phyloP scores from a whole-genome alignment of 257 asterid species.

The Salvia miltiorrhiza region DNA sequence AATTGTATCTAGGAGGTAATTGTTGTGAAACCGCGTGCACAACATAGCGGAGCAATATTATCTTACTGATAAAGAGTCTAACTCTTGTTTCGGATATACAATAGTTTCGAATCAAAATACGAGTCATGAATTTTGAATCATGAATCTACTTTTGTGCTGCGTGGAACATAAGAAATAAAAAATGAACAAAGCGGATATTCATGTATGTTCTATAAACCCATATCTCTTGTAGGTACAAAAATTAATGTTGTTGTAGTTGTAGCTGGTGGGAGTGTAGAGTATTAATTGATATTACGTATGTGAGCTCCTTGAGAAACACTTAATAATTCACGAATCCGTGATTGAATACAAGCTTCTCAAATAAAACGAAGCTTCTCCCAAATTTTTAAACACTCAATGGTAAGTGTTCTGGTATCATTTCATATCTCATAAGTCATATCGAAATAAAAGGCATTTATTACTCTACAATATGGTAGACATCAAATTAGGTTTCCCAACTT shows the following conservation, averaged over 20 bases:
- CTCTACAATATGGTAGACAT: neutral
- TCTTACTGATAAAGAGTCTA: no score
- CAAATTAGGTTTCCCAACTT: constrained; percentile 15
- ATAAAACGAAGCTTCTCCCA: neutral
- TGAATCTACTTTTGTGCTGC: neutral
- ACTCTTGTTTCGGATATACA: no score
- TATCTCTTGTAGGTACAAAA: no score
- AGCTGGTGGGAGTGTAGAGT: neutral
- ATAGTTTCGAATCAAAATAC: no score
- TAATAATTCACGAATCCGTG: neutral
- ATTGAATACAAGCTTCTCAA: neutral
- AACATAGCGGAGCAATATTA: no score
- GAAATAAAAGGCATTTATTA: neutral
- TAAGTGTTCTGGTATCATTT: neutral
- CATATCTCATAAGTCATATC: neutral
- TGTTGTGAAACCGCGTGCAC: no score
- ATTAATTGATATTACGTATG: neutral
- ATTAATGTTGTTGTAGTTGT: neutral
- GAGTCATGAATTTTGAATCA: neutral
- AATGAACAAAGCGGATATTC: neutral
- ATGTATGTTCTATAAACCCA: no score
- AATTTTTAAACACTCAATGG: neutral
- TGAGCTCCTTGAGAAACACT: neutral
- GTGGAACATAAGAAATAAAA: no score
- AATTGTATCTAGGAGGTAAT: no score